Evolutionary conservation across 1,284 basidiomycete genomes (phyloP).

Genomic region (Xerocomus cyaneibrunnescens): DNA sequence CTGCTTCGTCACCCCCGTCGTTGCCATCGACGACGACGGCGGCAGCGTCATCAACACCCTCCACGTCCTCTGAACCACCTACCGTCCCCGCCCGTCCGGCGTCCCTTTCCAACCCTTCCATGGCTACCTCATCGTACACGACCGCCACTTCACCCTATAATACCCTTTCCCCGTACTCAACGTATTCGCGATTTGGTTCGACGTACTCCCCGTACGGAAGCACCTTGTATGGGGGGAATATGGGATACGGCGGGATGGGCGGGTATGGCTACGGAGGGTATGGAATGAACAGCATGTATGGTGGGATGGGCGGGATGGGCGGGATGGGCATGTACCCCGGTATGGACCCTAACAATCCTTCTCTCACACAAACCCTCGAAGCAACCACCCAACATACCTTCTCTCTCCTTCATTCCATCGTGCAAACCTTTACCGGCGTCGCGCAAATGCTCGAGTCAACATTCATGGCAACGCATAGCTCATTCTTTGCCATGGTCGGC

Average conservation of each 20-base stretch:
- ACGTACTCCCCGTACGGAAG: conserved; percentile 43
- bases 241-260: conserved; percentile 37
- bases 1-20: conserved; percentile 26
- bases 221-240: conserved; percentile 45
- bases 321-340: conserved; percentile 48
- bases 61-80: conserved; percentile 21
- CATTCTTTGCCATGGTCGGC: conserved; percentile 98
- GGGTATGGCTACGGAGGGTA: conserved; percentile 40
- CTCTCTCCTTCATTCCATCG: conserved; percentile 89
- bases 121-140: conserved; percentile 32
- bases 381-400: conserved; percentile 92
- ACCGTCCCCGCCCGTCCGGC: conserved; percentile 44
- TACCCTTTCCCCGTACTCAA: conserved; percentile 35
- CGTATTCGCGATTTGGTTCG: conserved; percentile 48
- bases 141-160: conserved; percentile 33
- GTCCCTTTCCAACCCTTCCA: conserved; percentile 35
- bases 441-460: conserved; percentile 98
- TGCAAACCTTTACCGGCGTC: conserved; percentile 94
- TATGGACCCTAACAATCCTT: conserved; percentile 51
- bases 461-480: conserved; percentile 98
- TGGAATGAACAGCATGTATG: conserved; percentile 45
- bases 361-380: conserved; percentile 87
- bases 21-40: conserved; percentile 21
- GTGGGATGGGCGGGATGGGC: conserved; percentile 45
- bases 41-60: conserved; percentile 20